These are phyloP conservation scores for Saprolegnia parasitica DNA, from an alignment of 352 stramenopile genomes.

Conservation along the genomic window DNA sequence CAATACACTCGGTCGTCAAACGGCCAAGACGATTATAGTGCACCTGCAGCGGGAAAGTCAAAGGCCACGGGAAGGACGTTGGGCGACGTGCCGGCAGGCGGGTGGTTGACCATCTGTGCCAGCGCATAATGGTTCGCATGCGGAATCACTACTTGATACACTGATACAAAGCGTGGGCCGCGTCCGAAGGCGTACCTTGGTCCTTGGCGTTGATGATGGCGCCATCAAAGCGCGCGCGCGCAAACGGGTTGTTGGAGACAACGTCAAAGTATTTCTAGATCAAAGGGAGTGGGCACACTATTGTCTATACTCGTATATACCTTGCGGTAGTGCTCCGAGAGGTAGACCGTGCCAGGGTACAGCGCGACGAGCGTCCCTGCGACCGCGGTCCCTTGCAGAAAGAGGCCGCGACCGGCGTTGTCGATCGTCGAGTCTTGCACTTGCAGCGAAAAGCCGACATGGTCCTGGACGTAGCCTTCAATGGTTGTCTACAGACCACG, in stretches of 20 bases:
- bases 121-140: slow-evolving; percentile 66
- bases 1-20: neutral
- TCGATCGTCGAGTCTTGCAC: slow-evolving; percentile 62
- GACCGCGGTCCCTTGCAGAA: slow-evolving; percentile 45
- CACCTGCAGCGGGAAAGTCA: slow-evolving; percentile 71
- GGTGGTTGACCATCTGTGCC: slow-evolving; percentile 85
- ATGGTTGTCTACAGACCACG: slow-evolving; percentile 32
- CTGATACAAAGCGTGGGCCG: neutral
- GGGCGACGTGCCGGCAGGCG: slow-evolving; percentile 50
- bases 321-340: slow-evolving; percentile 84
- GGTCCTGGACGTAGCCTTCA: slow-evolving; percentile 43
- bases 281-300: neutral
- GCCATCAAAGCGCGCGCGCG: slow-evolving; percentile 78
- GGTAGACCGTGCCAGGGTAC: slow-evolving; percentile 69
- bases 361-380: slow-evolving; percentile 65
- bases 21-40: neutral
- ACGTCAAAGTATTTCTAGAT: slow-evolving; percentile 50
- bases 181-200: slow-evolving; percentile 42
- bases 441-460: slow-evolving; percentile 64
- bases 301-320: slow-evolving; percentile 29
- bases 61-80: slow-evolving; percentile 82
- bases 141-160: slow-evolving; percentile 38
- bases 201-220: slow-evolving; percentile 83
- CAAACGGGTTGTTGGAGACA: slow-evolving; percentile 71
- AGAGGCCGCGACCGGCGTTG: slow-evolving; percentile 68